Conservation (phyloP, 2,329 filamentous ascomycete species). For the Penicillium sp. region DNA sequence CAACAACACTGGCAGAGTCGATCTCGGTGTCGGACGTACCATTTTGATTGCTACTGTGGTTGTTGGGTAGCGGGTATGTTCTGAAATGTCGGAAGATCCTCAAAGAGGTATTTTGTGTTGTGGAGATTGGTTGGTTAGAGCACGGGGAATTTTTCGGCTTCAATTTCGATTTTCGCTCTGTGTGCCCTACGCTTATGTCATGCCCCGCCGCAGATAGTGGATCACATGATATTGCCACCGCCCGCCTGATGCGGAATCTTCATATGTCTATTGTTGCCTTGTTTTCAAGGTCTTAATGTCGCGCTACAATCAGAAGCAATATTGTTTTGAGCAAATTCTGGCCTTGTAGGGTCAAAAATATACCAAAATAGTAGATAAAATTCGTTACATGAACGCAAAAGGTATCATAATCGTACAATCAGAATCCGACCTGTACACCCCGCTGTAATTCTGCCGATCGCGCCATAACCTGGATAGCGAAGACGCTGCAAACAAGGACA, state of each 20-base stretch:
- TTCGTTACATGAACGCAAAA: conserved; percentile 34
- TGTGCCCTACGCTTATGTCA: conserved; percentile 35
- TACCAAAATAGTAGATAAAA: conserved; percentile 11
- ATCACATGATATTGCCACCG: background rate
- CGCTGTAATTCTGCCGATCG: conserved; percentile 19
- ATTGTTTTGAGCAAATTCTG: conserved; percentile 4
- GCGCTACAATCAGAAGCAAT: background rate
- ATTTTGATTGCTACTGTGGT: conserved; percentile 41
- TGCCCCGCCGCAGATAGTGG: background rate
- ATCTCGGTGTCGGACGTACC: conserved; percentile 35
- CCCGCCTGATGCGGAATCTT: background rate
- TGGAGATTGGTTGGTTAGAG: conserved; percentile 22
- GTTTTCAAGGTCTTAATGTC: background rate
- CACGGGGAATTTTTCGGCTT: conserved; percentile 23
- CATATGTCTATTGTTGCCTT: background rate
- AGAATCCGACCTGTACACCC: conserved; percentile 35
- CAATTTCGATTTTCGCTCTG: conserved; percentile 30
- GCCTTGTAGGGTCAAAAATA: conserved; percentile 6
- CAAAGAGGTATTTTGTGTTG: conserved; percentile 46
- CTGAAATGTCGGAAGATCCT: conserved; percentile 54
- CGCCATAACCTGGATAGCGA: conserved; percentile 19
- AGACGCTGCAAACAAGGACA: conserved; percentile 20
- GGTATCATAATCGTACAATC: conserved; percentile 47
- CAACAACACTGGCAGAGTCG: background rate
- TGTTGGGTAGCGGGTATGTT: conserved; percentile 28